These are phyloP conservation scores for Cercospora janseana DNA, from an alignment of 2,329 filamentous ascomycete genomes.

Conservation along the genomic window DNA sequence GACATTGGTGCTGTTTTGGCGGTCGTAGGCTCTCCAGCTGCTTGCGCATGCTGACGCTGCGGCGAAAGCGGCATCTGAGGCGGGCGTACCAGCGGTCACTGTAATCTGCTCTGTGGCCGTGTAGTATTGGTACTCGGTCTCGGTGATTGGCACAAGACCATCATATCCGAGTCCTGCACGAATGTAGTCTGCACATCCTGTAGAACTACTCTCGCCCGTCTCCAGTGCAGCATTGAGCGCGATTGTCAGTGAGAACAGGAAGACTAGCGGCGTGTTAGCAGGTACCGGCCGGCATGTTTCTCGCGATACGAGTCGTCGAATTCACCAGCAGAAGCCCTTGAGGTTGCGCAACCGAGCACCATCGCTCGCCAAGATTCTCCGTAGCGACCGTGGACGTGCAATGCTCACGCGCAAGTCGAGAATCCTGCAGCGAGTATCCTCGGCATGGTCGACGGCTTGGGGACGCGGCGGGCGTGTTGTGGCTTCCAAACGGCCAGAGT, in stretches of 20 bases:
- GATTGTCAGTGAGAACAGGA: background rate
- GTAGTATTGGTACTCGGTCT: background rate
- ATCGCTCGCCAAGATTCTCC: background rate
- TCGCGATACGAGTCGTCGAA: background rate
- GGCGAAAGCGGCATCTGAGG: background rate
- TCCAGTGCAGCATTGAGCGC: constrained; percentile 5
- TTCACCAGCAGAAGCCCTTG: constrained; percentile 9
- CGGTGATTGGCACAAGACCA: background rate
- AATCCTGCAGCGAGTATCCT: no score
- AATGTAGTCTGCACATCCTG: constrained; percentile 17
- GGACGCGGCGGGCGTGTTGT: no score
- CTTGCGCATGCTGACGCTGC: constrained; percentile 8
- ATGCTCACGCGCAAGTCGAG: no score
- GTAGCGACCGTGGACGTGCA: constrained; percentile 15
- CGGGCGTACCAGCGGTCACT: background rate
- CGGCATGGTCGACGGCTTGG: no score
- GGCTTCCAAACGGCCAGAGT: no score
- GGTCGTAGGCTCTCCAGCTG: constrained; percentile 8
- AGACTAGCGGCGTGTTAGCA: background rate
- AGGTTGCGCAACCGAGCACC: background rate
- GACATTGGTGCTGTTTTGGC: background rate
- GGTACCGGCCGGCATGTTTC: background rate
- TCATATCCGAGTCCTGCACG: constrained; percentile 14
- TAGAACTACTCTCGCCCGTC: background rate
- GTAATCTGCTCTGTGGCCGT: background rate